phyloP scores from a whole-genome alignment of 1,284 basidiomycete genomes.

The Ganoderma lucidum region DNA sequence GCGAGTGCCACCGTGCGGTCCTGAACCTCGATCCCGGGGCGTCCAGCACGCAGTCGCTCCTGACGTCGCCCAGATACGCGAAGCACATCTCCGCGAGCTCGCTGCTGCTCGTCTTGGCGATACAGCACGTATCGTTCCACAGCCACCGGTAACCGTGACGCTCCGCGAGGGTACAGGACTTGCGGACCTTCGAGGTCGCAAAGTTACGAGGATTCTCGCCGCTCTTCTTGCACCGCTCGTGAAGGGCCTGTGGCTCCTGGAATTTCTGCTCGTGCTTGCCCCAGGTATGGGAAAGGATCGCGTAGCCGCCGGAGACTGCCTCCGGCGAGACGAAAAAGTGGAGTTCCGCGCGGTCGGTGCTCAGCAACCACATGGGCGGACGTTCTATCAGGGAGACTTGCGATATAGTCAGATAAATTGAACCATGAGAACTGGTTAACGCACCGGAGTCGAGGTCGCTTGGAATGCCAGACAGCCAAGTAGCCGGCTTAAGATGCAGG shows the following conservation, averaged over 20 bases:
- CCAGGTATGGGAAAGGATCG: slow-evolving; percentile 9
- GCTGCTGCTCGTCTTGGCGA: slow-evolving; percentile 7
- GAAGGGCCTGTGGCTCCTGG: not conserved
- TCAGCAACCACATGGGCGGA: not conserved
- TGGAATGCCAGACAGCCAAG: too few species aligned
- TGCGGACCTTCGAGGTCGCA: not conserved
- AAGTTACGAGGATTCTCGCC: not conserved
- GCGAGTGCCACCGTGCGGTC: not conserved
- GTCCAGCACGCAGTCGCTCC: not conserved
- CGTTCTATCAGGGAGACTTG: too few species aligned
- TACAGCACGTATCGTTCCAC: slow-evolving; percentile 11
- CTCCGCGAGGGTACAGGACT: slow-evolving; percentile 4
- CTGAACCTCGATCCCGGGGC: not conserved
- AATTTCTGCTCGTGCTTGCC: not conserved
- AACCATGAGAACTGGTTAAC: too few species aligned
- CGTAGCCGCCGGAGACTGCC: slow-evolving; percentile 6
- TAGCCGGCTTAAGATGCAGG: too few species aligned
- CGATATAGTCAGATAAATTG: too few species aligned
- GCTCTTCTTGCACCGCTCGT: not conserved
- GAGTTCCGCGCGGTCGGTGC: slow-evolving; percentile 7
- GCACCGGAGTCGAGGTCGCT: too few species aligned
- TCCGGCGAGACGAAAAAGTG: slow-evolving; percentile 3
- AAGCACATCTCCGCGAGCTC: slow-evolving; percentile 7
- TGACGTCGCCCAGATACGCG: slow-evolving; percentile 4
- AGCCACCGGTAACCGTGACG: not conserved